Evolutionary conservation across 805 yeast species (phyloP), one percentile per base, ranked within the genome.

Genomic region (Schizosaccharomyces lindneri): DNA sequence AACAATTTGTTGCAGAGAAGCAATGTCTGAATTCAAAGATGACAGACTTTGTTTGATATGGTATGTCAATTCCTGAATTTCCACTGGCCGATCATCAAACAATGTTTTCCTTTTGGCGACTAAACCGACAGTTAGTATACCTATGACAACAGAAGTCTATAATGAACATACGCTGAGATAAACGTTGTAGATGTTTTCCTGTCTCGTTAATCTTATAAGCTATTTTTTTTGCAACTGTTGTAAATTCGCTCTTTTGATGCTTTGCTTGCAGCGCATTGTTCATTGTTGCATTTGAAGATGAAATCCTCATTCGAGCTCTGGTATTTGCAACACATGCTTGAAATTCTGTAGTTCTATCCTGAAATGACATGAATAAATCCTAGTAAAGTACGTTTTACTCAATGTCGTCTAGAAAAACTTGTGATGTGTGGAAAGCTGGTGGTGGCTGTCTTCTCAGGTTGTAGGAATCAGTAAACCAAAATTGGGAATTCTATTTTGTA

Each of bases 71-170:
- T 93, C 96, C 24, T 89, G 86, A 65, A 93, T 87, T 69, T 93
- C 97, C 17, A 87, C 83, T 0, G 97, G 97, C 66, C 85, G 83
- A 72, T 93, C 98, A 68, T 89, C 95, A 66, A 93, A 87, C 69
- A 90, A 73, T 21, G 96, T 95, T 70, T 88, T 89, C 66, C 88
- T 77, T 70, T 85, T 87, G 3, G 98, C 97, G 65, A 93, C 68
- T 46, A 71, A 21, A 64, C 21, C 21, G 48, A 32, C 36, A 21
- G 32, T 21, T 21, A 24, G 13, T 21, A 46, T 32, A 41, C 29
- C 19, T 51, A 7, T 7, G 41, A 9, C 41, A 36, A 36, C 41
- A 36, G 39, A 13, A 36, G 13, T 36, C 39, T 36, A 36, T 9
- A 36, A 36, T 36, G 41, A 13, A 17, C 69, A 43, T 62, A 69